Evolutionary conservation across 148 eudicot species (phyloP).

Genomic region (Talinum fruticosum): DNA sequence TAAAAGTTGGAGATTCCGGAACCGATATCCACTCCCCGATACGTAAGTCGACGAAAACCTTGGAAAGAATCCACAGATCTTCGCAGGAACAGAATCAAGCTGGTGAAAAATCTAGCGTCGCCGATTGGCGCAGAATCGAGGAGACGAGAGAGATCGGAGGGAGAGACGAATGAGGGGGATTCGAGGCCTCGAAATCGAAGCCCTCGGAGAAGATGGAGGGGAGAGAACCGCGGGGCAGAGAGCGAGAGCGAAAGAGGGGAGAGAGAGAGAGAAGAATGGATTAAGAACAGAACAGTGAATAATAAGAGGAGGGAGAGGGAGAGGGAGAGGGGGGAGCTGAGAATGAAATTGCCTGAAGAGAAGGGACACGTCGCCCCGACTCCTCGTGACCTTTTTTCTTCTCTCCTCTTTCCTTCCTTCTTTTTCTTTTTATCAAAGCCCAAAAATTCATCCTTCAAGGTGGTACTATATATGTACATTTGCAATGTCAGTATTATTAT

Average conservation of each 20-base stretch:
- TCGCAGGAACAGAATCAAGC: background rate
- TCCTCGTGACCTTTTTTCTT: background rate
- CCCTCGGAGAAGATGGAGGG: background rate
- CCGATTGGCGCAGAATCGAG: background rate
- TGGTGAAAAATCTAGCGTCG: slow-evolving; percentile 7
- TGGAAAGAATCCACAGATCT: slow-evolving; percentile 23
- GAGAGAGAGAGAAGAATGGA: background rate
- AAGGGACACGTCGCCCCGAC: slow-evolving; percentile 12
- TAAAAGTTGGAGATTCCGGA: background rate
- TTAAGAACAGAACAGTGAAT: background rate
- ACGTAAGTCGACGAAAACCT: background rate
- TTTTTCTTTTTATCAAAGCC: background rate
- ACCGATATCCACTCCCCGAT: background rate
- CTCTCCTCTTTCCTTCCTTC: background rate
- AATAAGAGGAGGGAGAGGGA: background rate
- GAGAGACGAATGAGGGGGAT: background rate
- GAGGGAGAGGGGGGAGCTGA: background rate
- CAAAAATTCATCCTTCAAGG: no score
- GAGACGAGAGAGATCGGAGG: background rate
- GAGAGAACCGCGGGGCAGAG: no score
- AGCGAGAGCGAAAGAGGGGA: no score
- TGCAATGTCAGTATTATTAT: no score
- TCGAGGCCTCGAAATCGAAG: slow-evolving; percentile 19
- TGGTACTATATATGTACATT: no score
- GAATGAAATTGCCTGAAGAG: background rate